Evolutionary conservation across 1,284 basidiomycete genomes (phyloP).

Genomic region (Takashimella koratensis): DNA sequence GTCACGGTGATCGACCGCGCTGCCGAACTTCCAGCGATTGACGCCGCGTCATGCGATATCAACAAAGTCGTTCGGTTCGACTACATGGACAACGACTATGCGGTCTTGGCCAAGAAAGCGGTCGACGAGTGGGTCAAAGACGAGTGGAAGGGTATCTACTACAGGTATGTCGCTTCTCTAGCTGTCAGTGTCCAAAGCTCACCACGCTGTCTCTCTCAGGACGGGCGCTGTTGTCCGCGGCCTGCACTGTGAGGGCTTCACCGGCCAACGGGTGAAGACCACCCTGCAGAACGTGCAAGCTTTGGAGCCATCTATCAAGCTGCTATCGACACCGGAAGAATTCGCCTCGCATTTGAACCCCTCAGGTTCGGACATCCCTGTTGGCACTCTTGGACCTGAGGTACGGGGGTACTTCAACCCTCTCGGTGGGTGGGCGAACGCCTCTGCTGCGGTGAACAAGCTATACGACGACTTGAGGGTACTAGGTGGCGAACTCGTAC

Average conservation of each 20-base stretch:
- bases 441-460: constrained; percentile 59
- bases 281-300: constrained; percentile 9
- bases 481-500: constrained; percentile 59
- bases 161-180: constrained; percentile 57
- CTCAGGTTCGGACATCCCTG: constrained; percentile 1
- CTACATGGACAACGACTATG: constrained; percentile 54
- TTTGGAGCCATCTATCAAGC: constrained; percentile 6
- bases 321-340: constrained; percentile 12
- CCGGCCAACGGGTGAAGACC: background rate
- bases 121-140: constrained; percentile 65
- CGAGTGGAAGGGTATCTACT: constrained; percentile 66
- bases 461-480: constrained; percentile 58
- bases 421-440: constrained; percentile 76
- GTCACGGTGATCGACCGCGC: constrained; percentile 72
- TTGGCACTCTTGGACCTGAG: background rate
- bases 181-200: background rate
- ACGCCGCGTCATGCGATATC: constrained; percentile 77
- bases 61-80: constrained; percentile 64
- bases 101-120: constrained; percentile 65
- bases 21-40: constrained; percentile 62
- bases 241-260: too few species aligned
- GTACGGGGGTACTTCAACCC: constrained; percentile 62
- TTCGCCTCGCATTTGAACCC: constrained; percentile 8
- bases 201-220: too few species aligned
- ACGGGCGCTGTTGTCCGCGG: constrained; percentile 17